Base-by-base conservation (phyloP, 1,284 basidiomycete genomes). In the Cryptococcus wingfieldii region DNA sequence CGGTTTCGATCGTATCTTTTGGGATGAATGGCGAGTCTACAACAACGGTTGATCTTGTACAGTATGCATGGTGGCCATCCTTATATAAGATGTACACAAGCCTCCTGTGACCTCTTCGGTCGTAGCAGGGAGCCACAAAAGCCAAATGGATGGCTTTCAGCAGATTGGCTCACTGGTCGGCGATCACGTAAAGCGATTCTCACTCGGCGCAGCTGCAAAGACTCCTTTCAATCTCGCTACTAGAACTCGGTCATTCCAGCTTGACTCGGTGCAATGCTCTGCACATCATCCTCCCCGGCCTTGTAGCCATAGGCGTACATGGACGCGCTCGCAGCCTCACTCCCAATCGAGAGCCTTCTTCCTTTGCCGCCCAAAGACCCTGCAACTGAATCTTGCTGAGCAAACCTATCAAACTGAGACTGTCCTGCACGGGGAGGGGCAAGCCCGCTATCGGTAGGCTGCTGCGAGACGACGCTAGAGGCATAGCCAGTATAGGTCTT, bases 401-500 rank as follows among this genome's bases (percentile, higher is more conserved):
- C 49, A 18, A 56, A 34, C 31, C 59, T 79, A 69, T 88, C 86
- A 42, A 84, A 86, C 75, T 96, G 92, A 23, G 87, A 88, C 76
- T 85, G 94, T 38, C 81, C 75, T 50, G 80, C 78, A 27, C 81
- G 80, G 47, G 79, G 77, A 25, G 70, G 69, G 12, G 27, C 46
- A 34, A 34, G 25, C 6, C 60, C 70, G 0, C 64, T 83, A 57
- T 84, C 76, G 56, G 87, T 83, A 65, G 82, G 87, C 75, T 94
- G 90, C 72, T 93, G 92, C 38, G 91, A 94, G 60, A 92, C 86
- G 72, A 93, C 89, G 14, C 89, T 93, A 41, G 86, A 88, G 2
- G 90, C 91, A 71, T 96, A 95, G 63, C 87, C 88, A 57, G 85
- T 84, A 65, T 90, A 91, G 19, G 66, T 59, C 61, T 69, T 77